Evolutionary conservation across 2,329 filamentous ascomycete genomes (phyloP).

Genomic region (Neobulgaria alba): DNA sequence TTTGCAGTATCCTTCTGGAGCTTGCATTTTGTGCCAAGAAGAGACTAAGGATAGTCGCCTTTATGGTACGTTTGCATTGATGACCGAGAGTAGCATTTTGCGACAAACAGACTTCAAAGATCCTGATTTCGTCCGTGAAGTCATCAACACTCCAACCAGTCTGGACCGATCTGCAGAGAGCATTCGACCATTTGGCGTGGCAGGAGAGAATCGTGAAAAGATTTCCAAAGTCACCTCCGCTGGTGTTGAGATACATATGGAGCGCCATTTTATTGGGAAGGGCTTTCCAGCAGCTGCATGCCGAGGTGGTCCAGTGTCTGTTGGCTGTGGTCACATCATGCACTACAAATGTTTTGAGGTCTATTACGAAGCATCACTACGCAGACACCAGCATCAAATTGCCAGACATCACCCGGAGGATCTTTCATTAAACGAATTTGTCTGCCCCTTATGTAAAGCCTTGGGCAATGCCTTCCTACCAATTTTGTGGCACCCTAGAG

Average conservation of each 20-base stretch:
- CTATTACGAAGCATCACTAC: constrained; percentile 75
- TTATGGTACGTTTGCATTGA: constrained; percentile 87
- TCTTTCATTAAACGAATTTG: constrained; percentile 73
- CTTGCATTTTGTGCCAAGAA: constrained; percentile 94
- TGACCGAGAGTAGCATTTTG: constrained; percentile 78
- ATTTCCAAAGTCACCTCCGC: constrained; percentile 68
- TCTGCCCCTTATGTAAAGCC: constrained; percentile 94
- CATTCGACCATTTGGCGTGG: constrained; percentile 82
- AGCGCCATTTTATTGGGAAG: constrained; percentile 78
- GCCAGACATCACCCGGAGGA: constrained; percentile 88
- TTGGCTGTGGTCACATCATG: constrained; percentile 97
- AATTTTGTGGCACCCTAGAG: constrained; percentile 88
- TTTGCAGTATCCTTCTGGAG: constrained; percentile 88
- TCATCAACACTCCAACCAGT: constrained; percentile 65
- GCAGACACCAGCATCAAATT: constrained; percentile 85
- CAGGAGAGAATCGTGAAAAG: constrained; percentile 72
- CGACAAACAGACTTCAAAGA: constrained; percentile 80
- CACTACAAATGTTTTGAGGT: constrained; percentile 92
- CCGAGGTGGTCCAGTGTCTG: constrained; percentile 69
- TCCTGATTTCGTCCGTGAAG: constrained; percentile 76
- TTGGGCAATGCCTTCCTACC: constrained; percentile 91
- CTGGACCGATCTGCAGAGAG: constrained; percentile 79
- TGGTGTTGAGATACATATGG: constrained; percentile 62
- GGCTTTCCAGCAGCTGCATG: constrained; percentile 68
- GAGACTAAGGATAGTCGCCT: constrained; percentile 82